Base-by-base conservation (phyloP, 441 rosid species). In the Bruguiera hainesii region DNA sequence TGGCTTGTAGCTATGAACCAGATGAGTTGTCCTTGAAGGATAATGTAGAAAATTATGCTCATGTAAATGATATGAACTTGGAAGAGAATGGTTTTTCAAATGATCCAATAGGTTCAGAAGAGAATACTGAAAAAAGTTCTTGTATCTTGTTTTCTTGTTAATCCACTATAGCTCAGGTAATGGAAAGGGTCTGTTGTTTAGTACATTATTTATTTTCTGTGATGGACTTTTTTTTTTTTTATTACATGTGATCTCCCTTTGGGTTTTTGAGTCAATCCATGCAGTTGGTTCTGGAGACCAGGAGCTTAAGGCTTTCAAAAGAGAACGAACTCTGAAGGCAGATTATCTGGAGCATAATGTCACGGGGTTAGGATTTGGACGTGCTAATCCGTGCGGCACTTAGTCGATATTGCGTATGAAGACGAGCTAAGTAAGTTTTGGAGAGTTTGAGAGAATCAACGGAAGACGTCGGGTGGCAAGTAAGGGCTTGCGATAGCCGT, bases 291-390 rank as follows among this genome's bases (percentile, higher is more conserved):
- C 71, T 69, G 64, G 94, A 66, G 77, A 56, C 89, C 64, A 79
- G 65, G 97, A 90, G 84, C 83, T 96, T 60, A 87, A 78, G 83
- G 80, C 80, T 74, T 83, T 78, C 67, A 80, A 79, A 69, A 39
- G 58, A 52, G 89, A 90, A 60, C 95, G 89, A 78, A 69, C 79
- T 65, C 67, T 49, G 70, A 89, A 85, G 82, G 81, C 79, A 77
- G 66, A 53, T 70, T 60, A 69, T 74, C 75, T 93, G 88, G 97
- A 93, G 86, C 80, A 78, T 21, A 21, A 21, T 21, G 23, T 21
- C 23, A 21, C 23, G 23, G 23, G 23, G 23, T n/a, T n/a, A n/a
- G n/a, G n/a, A n/a, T n/a, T n/a, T n/a, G n/a, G n/a, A n/a, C n/a
- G n/a, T n/a, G n/a, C n/a, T n/a, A n/a, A n/a, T n/a, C n/a, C n/a